A percentile compares a stretch with the other conserved stretches of the same genome.
phyloP scores from a whole-genome alignment of 371 early-diverging fungal species.

The Mortierella sp. region DNA sequence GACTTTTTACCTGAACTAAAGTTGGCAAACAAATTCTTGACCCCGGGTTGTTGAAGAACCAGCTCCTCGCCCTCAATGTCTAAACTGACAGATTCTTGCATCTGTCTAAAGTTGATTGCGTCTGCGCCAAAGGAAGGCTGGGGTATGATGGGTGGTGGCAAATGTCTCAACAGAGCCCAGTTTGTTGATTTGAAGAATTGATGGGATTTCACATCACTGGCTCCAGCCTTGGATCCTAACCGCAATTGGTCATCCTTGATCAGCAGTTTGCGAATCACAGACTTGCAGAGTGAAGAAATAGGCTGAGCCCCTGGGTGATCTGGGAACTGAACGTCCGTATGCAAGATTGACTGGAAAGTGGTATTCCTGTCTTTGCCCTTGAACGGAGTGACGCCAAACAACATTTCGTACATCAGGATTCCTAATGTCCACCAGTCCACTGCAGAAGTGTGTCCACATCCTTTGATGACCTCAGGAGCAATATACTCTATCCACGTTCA shows the following conservation, averaged over 20 bases:
- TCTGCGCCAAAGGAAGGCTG: conserved; percentile 71
- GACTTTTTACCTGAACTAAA: conserved; percentile 74
- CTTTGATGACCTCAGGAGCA: conserved; percentile 95
- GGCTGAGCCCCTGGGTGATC: conserved; percentile 68
- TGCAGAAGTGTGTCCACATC: conserved; percentile 90
- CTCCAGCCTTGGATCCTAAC: conserved; percentile 91
- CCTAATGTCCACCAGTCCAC: conserved; percentile 99
- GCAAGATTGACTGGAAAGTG: conserved; percentile 88
- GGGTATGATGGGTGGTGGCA: conserved; percentile 94
- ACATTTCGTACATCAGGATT: conserved; percentile 96
- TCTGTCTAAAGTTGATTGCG: conserved; percentile 78
- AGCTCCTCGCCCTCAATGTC: conserved; percentile 71
- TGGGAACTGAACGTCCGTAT: conserved; percentile 84
- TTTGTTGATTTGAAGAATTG: conserved; percentile 93
- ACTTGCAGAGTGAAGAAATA: conserved; percentile 72
- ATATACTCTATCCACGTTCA: conserved; percentile 80
- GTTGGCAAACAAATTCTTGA: conserved; percentile 75
- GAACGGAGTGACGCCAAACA: conserved; percentile 96
- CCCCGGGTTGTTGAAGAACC: conserved; percentile 57
- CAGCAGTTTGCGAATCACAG: conserved; percentile 85
- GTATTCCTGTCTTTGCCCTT: conserved; percentile 89
- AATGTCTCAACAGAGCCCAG: conserved; percentile 93
- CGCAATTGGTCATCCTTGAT: conserved; percentile 90
- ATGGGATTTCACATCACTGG: conserved; percentile 95
- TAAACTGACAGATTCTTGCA: conserved; percentile 68